Conservation (phyloP, 257 asterid species). For the Anisodus acutangulus region DNA sequence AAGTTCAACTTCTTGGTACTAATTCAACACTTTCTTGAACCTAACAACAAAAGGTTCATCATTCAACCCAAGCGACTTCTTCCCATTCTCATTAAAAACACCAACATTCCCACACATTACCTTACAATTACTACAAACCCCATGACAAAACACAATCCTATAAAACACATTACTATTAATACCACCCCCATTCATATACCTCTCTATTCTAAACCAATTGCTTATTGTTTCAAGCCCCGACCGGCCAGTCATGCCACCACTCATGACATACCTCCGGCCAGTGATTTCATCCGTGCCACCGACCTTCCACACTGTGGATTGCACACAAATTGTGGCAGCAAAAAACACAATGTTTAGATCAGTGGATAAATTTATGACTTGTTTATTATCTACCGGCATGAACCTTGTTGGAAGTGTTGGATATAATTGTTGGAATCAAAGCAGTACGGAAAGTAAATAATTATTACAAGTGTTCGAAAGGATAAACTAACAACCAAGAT, state of each 20-base stretch:
- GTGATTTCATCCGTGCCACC: slow-evolving; percentile 37
- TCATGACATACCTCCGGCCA: slow-evolving; percentile 53
- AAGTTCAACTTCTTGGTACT: not conserved
- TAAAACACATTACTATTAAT: not conserved
- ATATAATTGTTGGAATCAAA: too few relatives aligned
- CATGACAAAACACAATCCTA: slow-evolving; percentile 59
- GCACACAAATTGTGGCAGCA: slow-evolving; percentile 62
- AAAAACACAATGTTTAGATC: slow-evolving; percentile 54
- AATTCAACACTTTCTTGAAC: slow-evolving; percentile 43
- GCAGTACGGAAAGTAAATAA: too few relatives aligned
- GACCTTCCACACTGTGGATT: slow-evolving; percentile 57
- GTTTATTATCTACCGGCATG: slow-evolving; percentile 38
- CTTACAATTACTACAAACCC: slow-evolving; percentile 45
- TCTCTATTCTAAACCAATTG: slow-evolving; percentile 61
- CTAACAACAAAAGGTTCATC: slow-evolving; percentile 46
- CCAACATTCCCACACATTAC: slow-evolving; percentile 56
- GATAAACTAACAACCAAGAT: too few relatives aligned
- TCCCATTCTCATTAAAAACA: slow-evolving; percentile 49
- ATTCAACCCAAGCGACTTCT: slow-evolving; percentile 56
- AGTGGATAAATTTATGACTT: slow-evolving; percentile 31
- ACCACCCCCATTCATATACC: slow-evolving; percentile 37
- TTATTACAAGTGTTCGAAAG: too few relatives aligned
- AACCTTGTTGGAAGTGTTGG: slow-evolving; percentile 42
- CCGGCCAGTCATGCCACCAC: slow-evolving; percentile 46
- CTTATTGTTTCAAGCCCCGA: slow-evolving; percentile 50